Percentiles rank a stretch among this genome's conserved stretches.
phyloP scores from a whole-genome alignment of 169 alveolate genomes.

The Haemoproteus tartakovskyi region DNA sequence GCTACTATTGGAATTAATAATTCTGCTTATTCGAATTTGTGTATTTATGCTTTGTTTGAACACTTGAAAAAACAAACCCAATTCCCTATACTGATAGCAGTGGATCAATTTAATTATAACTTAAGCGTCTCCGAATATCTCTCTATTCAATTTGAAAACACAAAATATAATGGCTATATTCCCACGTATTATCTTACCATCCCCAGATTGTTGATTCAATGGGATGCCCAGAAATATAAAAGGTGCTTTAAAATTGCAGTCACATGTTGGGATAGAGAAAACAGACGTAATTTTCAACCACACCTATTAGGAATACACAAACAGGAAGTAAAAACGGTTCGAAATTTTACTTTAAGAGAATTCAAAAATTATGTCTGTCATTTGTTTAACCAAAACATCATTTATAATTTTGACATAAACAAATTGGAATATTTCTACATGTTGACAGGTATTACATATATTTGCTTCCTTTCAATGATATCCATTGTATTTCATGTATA shows the following conservation, averaged over 20 bases:
- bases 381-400: conserved; percentile 67
- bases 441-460: conserved; percentile 83
- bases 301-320: conserved; percentile 75
- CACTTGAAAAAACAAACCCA: conserved; percentile 77
- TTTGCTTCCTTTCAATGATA: no score
- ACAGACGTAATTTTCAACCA: conserved; percentile 73
- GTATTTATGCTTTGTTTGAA: conserved; percentile 74
- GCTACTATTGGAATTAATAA: conserved; percentile 74
- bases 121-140: conserved; percentile 78
- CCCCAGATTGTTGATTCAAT: conserved; percentile 73
- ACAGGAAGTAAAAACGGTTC: conserved; percentile 71
- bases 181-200: conserved; percentile 79
- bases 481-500: no score
- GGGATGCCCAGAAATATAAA: conserved; percentile 72
- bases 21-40: conserved; percentile 74
- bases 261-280: conserved; percentile 75
- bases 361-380: conserved; percentile 73
- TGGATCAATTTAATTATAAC: conserved; percentile 48
- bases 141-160: conserved; percentile 76
- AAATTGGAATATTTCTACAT: conserved; percentile 78
- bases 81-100: conserved; percentile 70
- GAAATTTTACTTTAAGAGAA: conserved; percentile 74
- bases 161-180: conserved; percentile 79
- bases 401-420: conserved; percentile 76
- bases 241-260: conserved; percentile 72